Conservation (phyloP, 306 rosid genomes). For the Quercus robur region DNA sequence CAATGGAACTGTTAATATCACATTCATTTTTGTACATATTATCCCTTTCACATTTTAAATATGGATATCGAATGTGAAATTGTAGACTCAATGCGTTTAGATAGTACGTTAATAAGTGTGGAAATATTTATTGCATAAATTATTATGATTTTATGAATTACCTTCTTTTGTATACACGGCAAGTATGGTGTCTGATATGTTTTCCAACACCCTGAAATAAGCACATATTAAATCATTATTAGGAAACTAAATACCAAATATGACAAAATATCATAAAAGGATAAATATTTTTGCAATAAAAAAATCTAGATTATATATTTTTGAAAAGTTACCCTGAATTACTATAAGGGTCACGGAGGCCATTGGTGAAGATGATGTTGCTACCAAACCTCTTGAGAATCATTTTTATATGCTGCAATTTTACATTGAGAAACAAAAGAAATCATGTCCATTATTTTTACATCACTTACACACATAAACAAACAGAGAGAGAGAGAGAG, state of each 20-base stretch:
- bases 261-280: too few relatives aligned
- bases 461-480: not conserved
- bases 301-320: not conserved
- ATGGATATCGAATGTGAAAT: too few relatives aligned
- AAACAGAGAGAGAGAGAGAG: not conserved
- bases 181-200: constrained; percentile 38
- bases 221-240: not conserved
- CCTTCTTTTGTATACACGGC: constrained; percentile 33
- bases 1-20: too few relatives aligned
- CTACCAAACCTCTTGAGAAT: constrained; percentile 37
- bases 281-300: not conserved
- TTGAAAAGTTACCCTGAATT: constrained; percentile 42
- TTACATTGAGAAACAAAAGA: not conserved
- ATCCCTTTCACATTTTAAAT: too few relatives aligned
- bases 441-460: not conserved
- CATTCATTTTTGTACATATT: too few relatives aligned
- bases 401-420: constrained; percentile 46
- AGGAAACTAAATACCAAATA: too few relatives aligned
- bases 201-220: constrained; percentile 31
- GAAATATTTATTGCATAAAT: too few relatives aligned
- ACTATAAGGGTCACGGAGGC: constrained; percentile 61
- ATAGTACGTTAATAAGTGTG: too few relatives aligned
- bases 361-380: constrained; percentile 35
- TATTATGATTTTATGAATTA: not conserved
- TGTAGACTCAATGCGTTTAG: too few relatives aligned